Evolutionary conservation across 2,329 filamentous ascomycete genomes (phyloP), one percentile per base, ranked within the genome.

Genomic region (Scedosporium minutisporum): DNA sequence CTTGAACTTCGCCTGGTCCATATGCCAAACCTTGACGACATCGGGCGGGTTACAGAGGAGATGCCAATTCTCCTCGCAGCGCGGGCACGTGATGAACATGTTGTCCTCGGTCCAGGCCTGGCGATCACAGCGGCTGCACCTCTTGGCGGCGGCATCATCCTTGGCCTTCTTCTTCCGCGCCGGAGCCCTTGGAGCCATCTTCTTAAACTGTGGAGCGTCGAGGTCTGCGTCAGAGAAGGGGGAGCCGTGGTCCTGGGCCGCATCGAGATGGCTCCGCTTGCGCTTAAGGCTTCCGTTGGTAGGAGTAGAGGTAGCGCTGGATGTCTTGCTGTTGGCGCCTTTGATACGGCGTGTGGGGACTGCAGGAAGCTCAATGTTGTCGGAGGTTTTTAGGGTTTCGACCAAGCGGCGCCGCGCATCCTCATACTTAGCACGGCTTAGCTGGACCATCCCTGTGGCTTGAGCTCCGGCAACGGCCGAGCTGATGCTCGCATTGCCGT

Each of bases 21-120:
- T 61, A 1, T 57, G 27, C 21, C 60, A 64, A 12, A 64, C 65
- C 14, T 62, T 18, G n/a, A 65, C 66, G 14, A 64, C 61, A 23
- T 66, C 63, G 9, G 68, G 68, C 4, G 64, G 64, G 60, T 67
- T 66, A 62, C 69, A 71, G 23, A 66, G 63, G 63, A 69, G 69
- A 41, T 71, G 69, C 66, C 67, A 68, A 9, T 64, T 64, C 57
- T 67, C 65, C 3, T 66, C 64, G 61, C 69, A 71, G 6, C 60
- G 60, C 14, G 64, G 60, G 62, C 69, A 71, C 4, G 62, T 38
- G 27, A 71, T 60, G 42, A 71, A 64, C 10, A 57, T 25, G 62
- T 71, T 69, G n/a, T 60, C 65, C 12, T 63, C 61, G 1, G 66
- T 64, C 16, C 57, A 63, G 3, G 65, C 64, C 5, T 62, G 64